Evolutionary conservation across 108 stramenopile genomes (phyloP), one percentile per base, ranked within the genome.

Genomic region (Cyclotella choctawhatcheeana): DNA sequence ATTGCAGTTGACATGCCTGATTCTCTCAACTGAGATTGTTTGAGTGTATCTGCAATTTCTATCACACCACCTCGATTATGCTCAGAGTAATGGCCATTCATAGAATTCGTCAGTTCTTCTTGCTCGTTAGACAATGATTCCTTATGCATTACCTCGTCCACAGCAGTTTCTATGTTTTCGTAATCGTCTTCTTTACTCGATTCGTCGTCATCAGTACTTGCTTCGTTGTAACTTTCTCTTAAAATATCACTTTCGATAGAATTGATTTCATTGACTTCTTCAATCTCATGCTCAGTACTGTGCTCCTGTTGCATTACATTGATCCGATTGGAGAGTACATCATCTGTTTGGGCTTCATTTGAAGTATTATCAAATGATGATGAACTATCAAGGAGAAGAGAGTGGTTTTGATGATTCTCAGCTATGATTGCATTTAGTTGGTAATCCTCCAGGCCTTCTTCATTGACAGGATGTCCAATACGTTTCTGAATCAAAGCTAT

Each of bases 401-500:
- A n/a, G n/a, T n/a, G n/a, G n/a, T n/a, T n/a, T n/a, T n/a, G n/a
- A n/a, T n/a, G n/a, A n/a, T n/a, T n/a, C n/a, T n/a, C n/a, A n/a
- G n/a, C n/a, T n/a, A n/a, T n/a, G n/a, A n/a, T 64, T 30, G 71
- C 50, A 16, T 44, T 44, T 69, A 82, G 51, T 50, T 59, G 81
- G 60, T 30, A 53, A 73, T 77, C 71, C 24, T 77, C 59, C 34
- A 64, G 22, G 16, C 55, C 45, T 12, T 20, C 53, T 44, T 1
- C 51, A 59, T 51, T 52, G 25, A 40, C 25, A 2, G 25, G 44
- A 37, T 43, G 52, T 50, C 22, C 53, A 18, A 78, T 55, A 27
- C 50, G 44, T 37, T 33, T 43, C 20, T 82, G 78, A 40, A 91
- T 83, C 68, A 88, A 44, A 37, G 71, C 76, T 16, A 89, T 89